Evolutionary conservation across 139 green algal genomes (phyloP), one percentile per base, ranked within the genome.

Genomic region (Nannochloris sp.): DNA sequence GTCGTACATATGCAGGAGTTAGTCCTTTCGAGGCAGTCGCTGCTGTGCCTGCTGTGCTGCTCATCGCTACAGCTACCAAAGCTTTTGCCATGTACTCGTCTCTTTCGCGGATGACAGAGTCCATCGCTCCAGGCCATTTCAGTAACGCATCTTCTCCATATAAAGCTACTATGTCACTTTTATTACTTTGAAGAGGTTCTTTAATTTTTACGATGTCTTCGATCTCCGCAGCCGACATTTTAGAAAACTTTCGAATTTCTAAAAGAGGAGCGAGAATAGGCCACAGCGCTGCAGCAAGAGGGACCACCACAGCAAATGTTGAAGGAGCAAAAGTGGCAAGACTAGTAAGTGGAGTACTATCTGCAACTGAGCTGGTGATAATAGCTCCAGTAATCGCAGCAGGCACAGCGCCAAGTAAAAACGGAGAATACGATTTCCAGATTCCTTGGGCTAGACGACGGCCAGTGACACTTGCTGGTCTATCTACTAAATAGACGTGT

Each of bases 31-130:
- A n/a, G n/a, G n/a, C n/a, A n/a, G n/a, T n/a, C n/a, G n/a, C n/a
- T n/a, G n/a, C n/a, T n/a, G n/a, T n/a, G n/a, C n/a, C 67, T 54
- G 75, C 45, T 45, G 56, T 25, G 38, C 1, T 36, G 74, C 84
- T 80, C 23, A 45, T 60, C 8, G 79, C 75, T 15, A 82, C 83
- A 6, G 83, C 81, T 8, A 81, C 84, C 3, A 75, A 39, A 30
- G 79, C 75, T 3, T 67, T 64, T 1, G 87, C 89, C 89, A 96
- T 95, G 83, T 82, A 92, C 6, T 38, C 60, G 57, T 96, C 90
- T 0, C 90, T 75, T 56, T 92, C 81, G 2, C 78, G 1, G 13
- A 96, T 89, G 53, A 96, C 59, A 1, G 85, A 67, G 3, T 65
- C 44, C 63, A 79, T 54, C 19, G 89, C 90, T 4, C 89, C 89